These are phyloP conservation scores for Mimosa pudica DNA, from an alignment of 306 rosid genomes.

Conservation along the genomic window DNA sequence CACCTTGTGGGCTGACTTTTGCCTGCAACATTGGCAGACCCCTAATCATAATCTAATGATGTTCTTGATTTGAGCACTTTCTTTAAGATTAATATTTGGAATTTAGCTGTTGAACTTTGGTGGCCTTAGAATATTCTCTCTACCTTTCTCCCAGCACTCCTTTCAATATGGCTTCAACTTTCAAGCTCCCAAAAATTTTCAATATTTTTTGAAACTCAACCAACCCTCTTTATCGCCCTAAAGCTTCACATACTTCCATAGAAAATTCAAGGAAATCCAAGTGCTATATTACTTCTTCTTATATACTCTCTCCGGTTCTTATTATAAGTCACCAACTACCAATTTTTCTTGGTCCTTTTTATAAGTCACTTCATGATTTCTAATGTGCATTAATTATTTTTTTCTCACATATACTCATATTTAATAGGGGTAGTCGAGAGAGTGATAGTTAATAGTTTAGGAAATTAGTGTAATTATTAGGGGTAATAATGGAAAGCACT, in stretches of 20 bases:
- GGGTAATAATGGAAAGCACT: no score
- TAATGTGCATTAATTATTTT: no score
- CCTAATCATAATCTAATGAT: slow-evolving; percentile 95
- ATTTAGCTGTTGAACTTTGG: slow-evolving; percentile 78
- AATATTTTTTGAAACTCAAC: slow-evolving; percentile 31
- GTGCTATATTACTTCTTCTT: not conserved
- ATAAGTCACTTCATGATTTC: no score
- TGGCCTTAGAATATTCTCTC: slow-evolving; percentile 83
- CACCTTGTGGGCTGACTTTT: slow-evolving; percentile 89
- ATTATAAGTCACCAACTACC: no score
- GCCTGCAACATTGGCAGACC: slow-evolving; percentile 42
- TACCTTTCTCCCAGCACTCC: not conserved
- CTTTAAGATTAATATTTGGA: slow-evolving; percentile 72
- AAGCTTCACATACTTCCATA: slow-evolving; percentile 21
- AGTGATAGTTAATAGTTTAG: no score
- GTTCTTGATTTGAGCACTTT: slow-evolving; percentile 61
- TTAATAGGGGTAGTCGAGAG: no score
- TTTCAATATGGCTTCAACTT: slow-evolving; percentile 67
- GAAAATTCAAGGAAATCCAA: not conserved
- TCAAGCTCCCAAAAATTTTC: slow-evolving; percentile 46
- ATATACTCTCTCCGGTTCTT: no score
- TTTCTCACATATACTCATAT: no score
- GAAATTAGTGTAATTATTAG: no score
- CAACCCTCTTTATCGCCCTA: slow-evolving; percentile 31
- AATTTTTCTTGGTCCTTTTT: no score